Evolutionary conservation across 257 asterid species (phyloP).

Genomic region (Solanum phureja): DNA sequence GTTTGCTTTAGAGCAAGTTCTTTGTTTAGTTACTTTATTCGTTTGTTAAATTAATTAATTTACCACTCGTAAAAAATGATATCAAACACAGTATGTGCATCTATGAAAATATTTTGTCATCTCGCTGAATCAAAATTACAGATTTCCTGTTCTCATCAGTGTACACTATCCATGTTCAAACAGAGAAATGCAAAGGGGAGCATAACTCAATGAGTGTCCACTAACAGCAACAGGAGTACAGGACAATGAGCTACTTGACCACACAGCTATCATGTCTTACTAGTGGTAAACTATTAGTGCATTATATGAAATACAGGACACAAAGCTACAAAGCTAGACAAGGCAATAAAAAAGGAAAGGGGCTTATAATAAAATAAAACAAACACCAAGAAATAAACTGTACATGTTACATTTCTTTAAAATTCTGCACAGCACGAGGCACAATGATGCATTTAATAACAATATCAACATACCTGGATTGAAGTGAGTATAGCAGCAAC

Average conservation of each 20-base stretch:
- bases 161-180: neutral
- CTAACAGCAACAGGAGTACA: neutral
- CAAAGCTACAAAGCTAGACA: neutral
- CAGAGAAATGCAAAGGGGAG: neutral
- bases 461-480: conserved; percentile 50
- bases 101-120: neutral
- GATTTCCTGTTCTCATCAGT: neutral
- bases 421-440: neutral
- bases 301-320: neutral
- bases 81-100: neutral
- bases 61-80: neutral
- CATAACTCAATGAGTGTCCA: neutral
- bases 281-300: neutral
- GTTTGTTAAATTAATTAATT: neutral
- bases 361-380: neutral
- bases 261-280: neutral
- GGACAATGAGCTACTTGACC: neutral
- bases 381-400: neutral
- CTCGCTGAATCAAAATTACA: neutral
- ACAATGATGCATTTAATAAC: neutral
- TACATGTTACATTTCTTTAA: neutral
- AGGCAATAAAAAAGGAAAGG: neutral
- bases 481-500: conserved; percentile 95
- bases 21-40: neutral
- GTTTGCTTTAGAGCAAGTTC: neutral